Conservation (phyloP, 495 filamentous ascomycete species). For the Penicillium steckii region DNA sequence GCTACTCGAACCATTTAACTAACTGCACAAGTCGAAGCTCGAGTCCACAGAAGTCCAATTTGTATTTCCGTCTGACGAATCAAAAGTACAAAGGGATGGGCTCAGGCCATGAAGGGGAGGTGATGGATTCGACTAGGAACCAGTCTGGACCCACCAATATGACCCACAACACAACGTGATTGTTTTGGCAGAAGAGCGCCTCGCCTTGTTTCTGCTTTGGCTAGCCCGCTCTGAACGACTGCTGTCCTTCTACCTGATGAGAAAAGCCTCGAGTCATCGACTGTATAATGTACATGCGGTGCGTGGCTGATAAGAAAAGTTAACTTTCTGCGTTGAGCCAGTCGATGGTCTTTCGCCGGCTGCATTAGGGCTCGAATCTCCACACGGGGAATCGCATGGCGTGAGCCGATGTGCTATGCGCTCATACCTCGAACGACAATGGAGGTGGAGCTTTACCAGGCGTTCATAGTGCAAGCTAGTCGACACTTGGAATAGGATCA, state of each 20-base stretch:
- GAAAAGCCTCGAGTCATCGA: too few relatives aligned
- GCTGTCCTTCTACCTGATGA: not conserved
- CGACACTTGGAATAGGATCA: not conserved
- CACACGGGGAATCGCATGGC: not conserved
- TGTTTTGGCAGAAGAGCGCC: not conserved
- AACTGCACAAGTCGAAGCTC: not conserved
- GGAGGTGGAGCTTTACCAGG: not conserved
- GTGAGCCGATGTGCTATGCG: not conserved
- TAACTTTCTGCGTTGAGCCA: not conserved
- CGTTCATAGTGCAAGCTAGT: not conserved
- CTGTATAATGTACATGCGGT: too few relatives aligned
- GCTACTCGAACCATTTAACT: not conserved
- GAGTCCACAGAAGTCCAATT: not conserved
- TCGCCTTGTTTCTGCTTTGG: not conserved
- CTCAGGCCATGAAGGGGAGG: not conserved
- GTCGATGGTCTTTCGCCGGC: not conserved
- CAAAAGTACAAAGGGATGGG: not conserved
- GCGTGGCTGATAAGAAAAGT: not conserved
- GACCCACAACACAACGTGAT: not conserved
- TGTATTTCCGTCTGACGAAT: not conserved
- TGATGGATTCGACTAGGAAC: not conserved
- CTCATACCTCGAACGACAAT: not conserved
- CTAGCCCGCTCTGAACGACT: not conserved
- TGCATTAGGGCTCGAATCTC: not conserved
- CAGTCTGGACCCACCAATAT: not conserved